Base-by-base conservation (phyloP, 2,329 filamentous ascomycete species). In the Diaporthe citri region DNA sequence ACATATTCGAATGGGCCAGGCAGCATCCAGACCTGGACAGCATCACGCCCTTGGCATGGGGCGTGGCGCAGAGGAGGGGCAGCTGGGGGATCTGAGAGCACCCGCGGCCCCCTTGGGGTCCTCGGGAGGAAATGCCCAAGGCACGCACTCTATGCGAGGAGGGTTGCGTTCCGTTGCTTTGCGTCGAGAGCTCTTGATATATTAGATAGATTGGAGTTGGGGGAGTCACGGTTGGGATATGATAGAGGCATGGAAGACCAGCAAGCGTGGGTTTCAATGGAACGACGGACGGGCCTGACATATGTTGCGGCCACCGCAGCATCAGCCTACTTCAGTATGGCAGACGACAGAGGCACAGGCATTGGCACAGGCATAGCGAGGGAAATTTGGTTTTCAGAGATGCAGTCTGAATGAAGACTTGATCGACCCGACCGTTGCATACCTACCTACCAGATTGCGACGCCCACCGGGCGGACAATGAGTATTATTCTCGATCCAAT, bases 1-100 rank as follows among this genome's bases (percentile, higher is more conserved):
- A 98, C 82, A 94, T 98, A 52, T 88, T 89, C 51, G 95, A 98
- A 82, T 98, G 96, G 96, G 96, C 94, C 34, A 89, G 93, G 74
- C 95, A 98, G 83, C 94, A 97, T 82, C 95, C 95, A 7, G 89
- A 91, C 76, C 91, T 97, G 83, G 88, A 91, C 78, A 86, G 87
- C 74, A 87, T 90, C 77, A 88, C 88, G 72, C 87, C 90, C 4
- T 84, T 90, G 77, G 89, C 90, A 6, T 95, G 93, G 93, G 93
- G 93, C 17, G 90, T 94, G 64, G 86, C 88, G 73, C 91, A 91
- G 76, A 85, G 92, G 75, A 85, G 90, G 80, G 93, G 93, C 73
- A 95, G 93, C 79, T 95, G 93, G 93, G 93, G 93, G 56, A 89
- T 93, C 74, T 94, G 78, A 80, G 52, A 36, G 31, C 22, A 7